A percentile compares a stretch with the other conserved stretches of the same genome.
These are phyloP conservation scores for Terana coerulea DNA, from an alignment of 768 basidiomycete species.

Conservation along the genomic window DNA sequence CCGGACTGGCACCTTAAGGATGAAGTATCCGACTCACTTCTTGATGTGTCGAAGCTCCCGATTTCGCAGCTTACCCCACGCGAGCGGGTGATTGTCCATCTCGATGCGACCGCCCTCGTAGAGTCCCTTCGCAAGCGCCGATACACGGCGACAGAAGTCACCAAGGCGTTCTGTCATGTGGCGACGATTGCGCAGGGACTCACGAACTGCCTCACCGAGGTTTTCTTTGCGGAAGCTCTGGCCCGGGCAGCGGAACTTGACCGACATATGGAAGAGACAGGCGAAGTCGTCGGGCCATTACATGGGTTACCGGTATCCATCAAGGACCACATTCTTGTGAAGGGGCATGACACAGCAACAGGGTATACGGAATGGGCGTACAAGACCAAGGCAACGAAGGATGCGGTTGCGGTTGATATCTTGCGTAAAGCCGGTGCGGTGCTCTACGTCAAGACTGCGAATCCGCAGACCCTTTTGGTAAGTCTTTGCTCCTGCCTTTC, in stretches of 20 bases:
- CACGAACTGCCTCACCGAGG: constrained; percentile 84
- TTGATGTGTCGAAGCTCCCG: constrained; percentile 28
- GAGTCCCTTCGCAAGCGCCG: constrained; percentile 22
- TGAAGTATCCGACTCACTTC: constrained; percentile 14
- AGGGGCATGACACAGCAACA: constrained; percentile 61
- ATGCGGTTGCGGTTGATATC: constrained; percentile 42
- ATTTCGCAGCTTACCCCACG: constrained; percentile 25
- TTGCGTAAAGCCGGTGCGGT: constrained; percentile 69
- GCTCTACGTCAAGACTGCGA: constrained; percentile 85
- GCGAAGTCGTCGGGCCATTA: constrained; percentile 59
- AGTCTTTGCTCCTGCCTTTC: constrained; percentile 18
- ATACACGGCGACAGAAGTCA: constrained; percentile 32
- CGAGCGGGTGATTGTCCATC: constrained; percentile 29
- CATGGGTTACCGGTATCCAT: constrained; percentile 81
- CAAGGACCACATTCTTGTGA: constrained; percentile 66
- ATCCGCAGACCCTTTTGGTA: constrained; percentile 69
- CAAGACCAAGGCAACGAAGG: constrained; percentile 46
- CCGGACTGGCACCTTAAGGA: constrained; percentile 26
- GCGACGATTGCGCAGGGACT: constrained; percentile 50
- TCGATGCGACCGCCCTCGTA: constrained; percentile 33
- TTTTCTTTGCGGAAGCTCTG: constrained; percentile 67
- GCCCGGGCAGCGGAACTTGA: constrained; percentile 63
- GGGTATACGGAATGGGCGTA: constrained; percentile 73
- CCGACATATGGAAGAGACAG: constrained; percentile 54
- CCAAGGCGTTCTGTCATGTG: constrained; percentile 33